Percentiles rank a stretch among this genome's conserved stretches.
phyloP scores from a whole-genome alignment of 2,329 filamentous ascomycete species.

The Cadophora gregata region DNA sequence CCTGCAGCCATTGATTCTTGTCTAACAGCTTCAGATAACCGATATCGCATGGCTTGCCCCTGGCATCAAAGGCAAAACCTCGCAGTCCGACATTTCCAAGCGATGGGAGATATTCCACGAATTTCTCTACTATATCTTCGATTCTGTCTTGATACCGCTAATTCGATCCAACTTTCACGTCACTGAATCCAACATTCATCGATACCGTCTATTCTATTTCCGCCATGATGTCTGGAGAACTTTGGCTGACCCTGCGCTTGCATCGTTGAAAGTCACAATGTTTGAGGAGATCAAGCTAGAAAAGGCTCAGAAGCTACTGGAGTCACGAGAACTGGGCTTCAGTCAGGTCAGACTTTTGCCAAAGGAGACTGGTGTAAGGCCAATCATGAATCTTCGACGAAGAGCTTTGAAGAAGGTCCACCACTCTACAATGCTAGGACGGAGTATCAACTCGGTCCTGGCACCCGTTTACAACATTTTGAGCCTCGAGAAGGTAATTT shows the following conservation, averaged over 20 bases:
- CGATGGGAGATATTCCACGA: conserved; percentile 81
- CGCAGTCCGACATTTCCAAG: conserved; percentile 75
- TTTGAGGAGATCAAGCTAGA: conserved; percentile 76
- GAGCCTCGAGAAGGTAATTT: conserved; percentile 74
- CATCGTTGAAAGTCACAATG: conserved; percentile 70
- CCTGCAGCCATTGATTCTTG: neutral
- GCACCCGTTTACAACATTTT: conserved; percentile 78
- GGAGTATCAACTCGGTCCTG: conserved; percentile 73
- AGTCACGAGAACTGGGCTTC: conserved; percentile 71
- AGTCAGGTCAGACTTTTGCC: conserved; percentile 83
- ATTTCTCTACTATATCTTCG: conserved; percentile 90
- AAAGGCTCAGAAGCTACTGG: conserved; percentile 62
- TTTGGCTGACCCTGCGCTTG: conserved; percentile 75
- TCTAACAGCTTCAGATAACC: conserved; percentile 58
- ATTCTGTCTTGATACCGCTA: conserved; percentile 87
- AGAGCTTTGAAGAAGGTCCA: conserved; percentile 61
- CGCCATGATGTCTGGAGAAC: conserved; percentile 90
- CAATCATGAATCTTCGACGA: conserved; percentile 85
- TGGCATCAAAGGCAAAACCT: conserved; percentile 60
- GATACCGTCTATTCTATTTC: conserved; percentile 88
- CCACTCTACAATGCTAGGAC: conserved; percentile 54
- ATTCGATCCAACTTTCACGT: conserved; percentile 91
- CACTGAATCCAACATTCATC: conserved; percentile 83
- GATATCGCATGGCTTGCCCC: conserved; percentile 76
- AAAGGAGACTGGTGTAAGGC: conserved; percentile 76